phyloP scores from a whole-genome alignment of 805 yeast species.

The Lipomyces orientalis region DNA sequence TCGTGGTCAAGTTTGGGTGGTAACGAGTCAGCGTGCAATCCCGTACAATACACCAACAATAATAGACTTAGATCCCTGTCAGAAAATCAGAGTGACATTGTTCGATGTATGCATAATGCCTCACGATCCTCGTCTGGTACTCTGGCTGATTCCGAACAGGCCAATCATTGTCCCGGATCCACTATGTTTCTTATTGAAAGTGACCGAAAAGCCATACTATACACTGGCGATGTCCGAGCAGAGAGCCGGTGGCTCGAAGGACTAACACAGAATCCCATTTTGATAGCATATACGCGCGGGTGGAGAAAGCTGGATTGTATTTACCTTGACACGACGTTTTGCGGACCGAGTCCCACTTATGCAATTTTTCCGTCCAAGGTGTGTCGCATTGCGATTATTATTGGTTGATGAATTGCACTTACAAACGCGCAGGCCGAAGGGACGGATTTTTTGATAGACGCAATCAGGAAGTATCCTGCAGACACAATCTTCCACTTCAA shows the following conservation, averaged over 20 bases:
- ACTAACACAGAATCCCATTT: slow-evolving; percentile 48
- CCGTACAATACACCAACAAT: slow-evolving; percentile 38
- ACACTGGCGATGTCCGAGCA: slow-evolving; percentile 65
- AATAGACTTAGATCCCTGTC: slow-evolving; percentile 31
- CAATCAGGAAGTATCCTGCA: slow-evolving; percentile 53
- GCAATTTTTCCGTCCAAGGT: slow-evolving; percentile 9
- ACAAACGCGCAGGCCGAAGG: slow-evolving; percentile 50
- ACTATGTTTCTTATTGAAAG: slow-evolving; percentile 58
- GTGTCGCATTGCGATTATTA: neutral
- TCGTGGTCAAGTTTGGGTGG: neutral
- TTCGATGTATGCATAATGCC: slow-evolving; percentile 43
- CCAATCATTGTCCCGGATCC: slow-evolving; percentile 68
- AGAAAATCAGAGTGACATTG: slow-evolving; percentile 48
- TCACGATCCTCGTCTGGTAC: neutral
- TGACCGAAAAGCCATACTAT: slow-evolving; percentile 48
- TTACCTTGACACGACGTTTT: slow-evolving; percentile 62
- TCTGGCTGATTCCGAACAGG: slow-evolving; percentile 27
- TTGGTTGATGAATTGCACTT: slow-evolving; percentile 37
- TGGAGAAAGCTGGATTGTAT: slow-evolving; percentile 50
- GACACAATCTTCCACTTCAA: slow-evolving; percentile 51
- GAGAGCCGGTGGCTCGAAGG: slow-evolving; percentile 58
- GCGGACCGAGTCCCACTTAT: slow-evolving; percentile 2
- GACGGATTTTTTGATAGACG: slow-evolving; percentile 44
- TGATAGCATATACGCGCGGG: slow-evolving; percentile 52
- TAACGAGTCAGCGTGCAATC: slow-evolving; percentile 24